phyloP scores from a whole-genome alignment of 257 asterid species.

The Craterostigma plantagineum region DNA sequence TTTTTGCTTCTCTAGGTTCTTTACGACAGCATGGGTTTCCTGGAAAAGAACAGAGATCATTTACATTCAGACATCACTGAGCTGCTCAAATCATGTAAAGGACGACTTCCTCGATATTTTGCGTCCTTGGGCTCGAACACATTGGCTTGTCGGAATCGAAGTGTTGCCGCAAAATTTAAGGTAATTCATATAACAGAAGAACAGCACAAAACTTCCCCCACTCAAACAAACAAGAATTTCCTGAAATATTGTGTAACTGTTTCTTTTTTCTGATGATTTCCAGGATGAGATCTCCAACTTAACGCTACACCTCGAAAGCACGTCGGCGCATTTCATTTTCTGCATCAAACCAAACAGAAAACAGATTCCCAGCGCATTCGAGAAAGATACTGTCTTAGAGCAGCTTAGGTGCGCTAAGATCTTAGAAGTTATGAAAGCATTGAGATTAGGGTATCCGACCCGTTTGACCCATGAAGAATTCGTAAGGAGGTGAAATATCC shows the following conservation, averaged over 20 bases:
- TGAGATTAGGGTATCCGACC: conserved; percentile 70
- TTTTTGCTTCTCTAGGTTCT: conserved; percentile 33
- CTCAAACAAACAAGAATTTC: too few relatives aligned
- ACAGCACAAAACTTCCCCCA: too few relatives aligned
- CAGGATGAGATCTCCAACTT: conserved; percentile 62
- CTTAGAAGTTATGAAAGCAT: conserved; percentile 49
- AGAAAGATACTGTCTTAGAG: conserved; percentile 41
- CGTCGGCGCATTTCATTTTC: conserved; percentile 65
- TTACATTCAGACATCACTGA: conserved; percentile 39
- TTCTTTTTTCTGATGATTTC: conserved; percentile 10
- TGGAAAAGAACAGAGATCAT: conserved; percentile 72
- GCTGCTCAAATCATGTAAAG: conserved; percentile 43
- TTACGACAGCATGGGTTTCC: conserved; percentile 50
- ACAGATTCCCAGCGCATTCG: conserved; percentile 56
- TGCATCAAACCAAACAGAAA: conserved; percentile 75
- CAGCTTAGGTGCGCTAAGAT: conserved; percentile 75
- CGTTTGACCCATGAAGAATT: conserved; percentile 81
- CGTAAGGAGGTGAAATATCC: conserved; percentile 35
- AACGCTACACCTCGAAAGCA: conserved; percentile 68
- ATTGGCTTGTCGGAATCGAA: conserved; percentile 39
- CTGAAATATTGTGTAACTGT: conserved; percentile 1
- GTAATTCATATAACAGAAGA: conserved; percentile 21
- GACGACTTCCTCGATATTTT: conserved; percentile 39
- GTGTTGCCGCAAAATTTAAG: conserved; percentile 71
- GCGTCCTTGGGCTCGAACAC: too few relatives aligned